Base-by-base conservation (phyloP, 306 rosid genomes). In the Castanospermum australe region DNA sequence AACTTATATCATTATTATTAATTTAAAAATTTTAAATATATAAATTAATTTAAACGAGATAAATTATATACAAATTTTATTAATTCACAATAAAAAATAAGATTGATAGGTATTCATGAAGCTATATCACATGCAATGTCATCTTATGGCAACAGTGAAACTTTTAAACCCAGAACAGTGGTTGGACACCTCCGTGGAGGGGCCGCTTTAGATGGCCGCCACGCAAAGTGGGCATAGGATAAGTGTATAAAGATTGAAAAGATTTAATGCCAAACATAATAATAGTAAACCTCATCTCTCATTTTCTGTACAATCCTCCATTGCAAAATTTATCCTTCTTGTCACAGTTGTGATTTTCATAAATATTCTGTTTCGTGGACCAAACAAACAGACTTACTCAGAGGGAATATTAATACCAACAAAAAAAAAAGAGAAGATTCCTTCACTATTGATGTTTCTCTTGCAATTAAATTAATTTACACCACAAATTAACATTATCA, bases 191-290 rank as follows among this genome's bases (percentile, higher is more conserved):
- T 64, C 35, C 6, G 2, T 12, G 17, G 63, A 8, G 59, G 76
- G 74, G 44, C 78, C 76, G 57, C 81, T 79, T 82, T 71, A 55
- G 81, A 76, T 59, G 42, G 71, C 20, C 33, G 80, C 86, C 89
- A 80, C 84, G 61, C 63, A 88, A 77, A 77, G 89, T 80, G 87
- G 54, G 9, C 22, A 42, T 6, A 56, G 68, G 85, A 84, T 84
- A 63, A 75, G 67, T 12, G 42, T 57, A 30, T 8, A 9, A 21
- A 6, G 22, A 48, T 69, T 48, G 41, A 60, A 36, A 69, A 50
- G 68, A 69, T 69, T 56, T 67, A 47, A 59, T 57, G 81, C 52
- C 79, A 48, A 83, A 24, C 80, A 70, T 22, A 12, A 44, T 25
- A 10, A 50, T 42, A 32, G 3, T 18, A 68, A 71, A 18, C 76